Percentiles rank a stretch among this genome's conserved stretches.
phyloP scores from a whole-genome alignment of 495 filamentous ascomycete species.

The Trichocladium uniseriatum region DNA sequence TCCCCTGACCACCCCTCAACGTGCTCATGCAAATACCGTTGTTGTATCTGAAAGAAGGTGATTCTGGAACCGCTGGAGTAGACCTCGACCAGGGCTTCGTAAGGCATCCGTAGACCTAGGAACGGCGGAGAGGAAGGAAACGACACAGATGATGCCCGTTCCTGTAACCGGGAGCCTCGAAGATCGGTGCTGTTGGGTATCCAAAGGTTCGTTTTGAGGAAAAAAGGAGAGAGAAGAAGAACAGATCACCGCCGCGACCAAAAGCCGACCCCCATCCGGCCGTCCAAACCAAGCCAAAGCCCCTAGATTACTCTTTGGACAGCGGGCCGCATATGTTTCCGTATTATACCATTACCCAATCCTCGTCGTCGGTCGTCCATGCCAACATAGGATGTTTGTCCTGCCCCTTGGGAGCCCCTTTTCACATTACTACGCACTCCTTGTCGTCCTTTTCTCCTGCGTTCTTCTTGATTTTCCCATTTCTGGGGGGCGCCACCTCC shows the following conservation, averaged over 20 bases:
- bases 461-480: slow-evolving; percentile 43
- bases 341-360: slow-evolving; percentile 11
- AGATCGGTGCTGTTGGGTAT: too few relatives aligned
- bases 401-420: neutral
- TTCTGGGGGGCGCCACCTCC: slow-evolving; percentile 41
- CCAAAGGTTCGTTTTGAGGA: neutral
- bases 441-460: slow-evolving; percentile 40
- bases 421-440: slow-evolving; percentile 53
- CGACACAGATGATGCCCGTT: too few relatives aligned
- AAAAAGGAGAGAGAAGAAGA: neutral
- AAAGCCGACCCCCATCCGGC: neutral
- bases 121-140: too few relatives aligned
- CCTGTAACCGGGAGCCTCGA: too few relatives aligned
- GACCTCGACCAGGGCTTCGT: too few relatives aligned
- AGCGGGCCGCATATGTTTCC: neutral
- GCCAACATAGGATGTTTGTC: neutral
- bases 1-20: too few relatives aligned
- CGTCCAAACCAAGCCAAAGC: neutral
- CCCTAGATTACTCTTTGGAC: neutral
- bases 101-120: too few relatives aligned
- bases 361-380: neutral
- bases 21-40: too few relatives aligned
- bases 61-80: too few relatives aligned
- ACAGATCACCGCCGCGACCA: neutral
- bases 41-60: too few relatives aligned